phyloP scores from a whole-genome alignment of 1,284 basidiomycete species.

The Ustilago trichophora region DNA sequence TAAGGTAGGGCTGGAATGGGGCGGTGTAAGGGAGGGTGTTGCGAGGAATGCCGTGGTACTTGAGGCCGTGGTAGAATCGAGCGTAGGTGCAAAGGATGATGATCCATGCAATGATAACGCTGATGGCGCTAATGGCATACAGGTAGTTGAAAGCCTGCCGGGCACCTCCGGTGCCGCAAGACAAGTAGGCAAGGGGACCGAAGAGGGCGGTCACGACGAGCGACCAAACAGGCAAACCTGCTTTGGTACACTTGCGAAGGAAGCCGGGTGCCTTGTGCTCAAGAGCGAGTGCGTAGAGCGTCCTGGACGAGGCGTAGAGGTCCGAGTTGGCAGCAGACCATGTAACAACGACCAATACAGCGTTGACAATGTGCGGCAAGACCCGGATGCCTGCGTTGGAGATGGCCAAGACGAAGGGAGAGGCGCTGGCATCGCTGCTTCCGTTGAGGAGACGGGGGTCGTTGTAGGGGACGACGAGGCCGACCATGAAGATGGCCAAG shows the following conservation, averaged over 20 bases:
- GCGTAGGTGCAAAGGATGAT: constrained; percentile 79
- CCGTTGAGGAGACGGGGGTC: constrained; percentile 34
- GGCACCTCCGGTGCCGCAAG: constrained; percentile 68
- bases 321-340: constrained; percentile 86
- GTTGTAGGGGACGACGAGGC: constrained; percentile 56
- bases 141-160: constrained; percentile 72
- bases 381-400: constrained; percentile 68
- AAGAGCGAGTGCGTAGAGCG: constrained; percentile 76
- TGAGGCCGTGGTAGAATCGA: constrained; percentile 76
- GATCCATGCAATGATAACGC: constrained; percentile 81
- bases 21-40: constrained; percentile 70
- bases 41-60: constrained; percentile 73
- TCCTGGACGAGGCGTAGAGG: constrained; percentile 82
- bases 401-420: constrained; percentile 68
- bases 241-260: constrained; percentile 75
- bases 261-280: constrained; percentile 79
- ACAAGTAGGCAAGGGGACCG: constrained; percentile 74
- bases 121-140: constrained; percentile 74
- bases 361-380: constrained; percentile 73
- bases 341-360: constrained; percentile 77
- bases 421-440: constrained; percentile 43
- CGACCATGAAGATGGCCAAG: constrained; percentile 68
- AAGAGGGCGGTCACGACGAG: constrained; percentile 77
- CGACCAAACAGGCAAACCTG: constrained; percentile 79
- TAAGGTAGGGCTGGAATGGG: constrained; percentile 66